Evolutionary conservation across 2,329 filamentous ascomycete species (phyloP).

Genomic region (Emergomyces orientalis): DNA sequence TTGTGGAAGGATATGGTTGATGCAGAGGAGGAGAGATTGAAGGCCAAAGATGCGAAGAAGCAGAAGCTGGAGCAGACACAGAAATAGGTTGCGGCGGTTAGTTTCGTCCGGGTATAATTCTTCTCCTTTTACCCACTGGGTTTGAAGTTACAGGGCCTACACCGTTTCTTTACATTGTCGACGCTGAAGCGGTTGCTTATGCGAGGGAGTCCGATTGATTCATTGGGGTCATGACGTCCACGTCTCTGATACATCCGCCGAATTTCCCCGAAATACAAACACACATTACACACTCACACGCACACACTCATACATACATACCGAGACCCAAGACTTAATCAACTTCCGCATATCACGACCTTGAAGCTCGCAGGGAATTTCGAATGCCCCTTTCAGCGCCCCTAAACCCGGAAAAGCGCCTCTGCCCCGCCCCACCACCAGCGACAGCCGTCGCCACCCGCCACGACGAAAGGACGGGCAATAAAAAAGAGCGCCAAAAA

Average conservation of each 20-base stretch:
- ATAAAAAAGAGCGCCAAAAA: no score
- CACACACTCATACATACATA: not conserved
- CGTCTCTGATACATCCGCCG: not conserved
- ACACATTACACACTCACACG: not conserved
- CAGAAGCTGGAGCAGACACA: conserved; percentile 10
- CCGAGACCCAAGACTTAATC: no score
- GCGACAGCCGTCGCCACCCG: no score
- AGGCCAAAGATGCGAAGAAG: conserved; percentile 21
- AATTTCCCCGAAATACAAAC: not conserved
- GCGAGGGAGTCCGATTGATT: not conserved
- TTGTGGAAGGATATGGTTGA: conserved; percentile 63
- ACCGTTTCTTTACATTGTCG: not conserved
- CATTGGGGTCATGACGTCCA: not conserved
- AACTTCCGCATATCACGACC: no score
- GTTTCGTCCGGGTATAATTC: not conserved
- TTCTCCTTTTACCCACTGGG: not conserved
- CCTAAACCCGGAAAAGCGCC: not conserved
- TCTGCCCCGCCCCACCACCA: not conserved
- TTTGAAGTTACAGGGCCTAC: not conserved
- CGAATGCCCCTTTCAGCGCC: not conserved
- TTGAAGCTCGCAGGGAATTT: not conserved
- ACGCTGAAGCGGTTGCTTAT: not conserved
- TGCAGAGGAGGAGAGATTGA: conserved; percentile 39
- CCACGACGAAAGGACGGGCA: no score
- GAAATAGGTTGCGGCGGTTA: no score